Percentiles rank a stretch among this genome's conserved stretches.
Evolutionary conservation across 1,139 yeast genomes (phyloP).

Genomic region (Nematodospora anomalae): DNA sequence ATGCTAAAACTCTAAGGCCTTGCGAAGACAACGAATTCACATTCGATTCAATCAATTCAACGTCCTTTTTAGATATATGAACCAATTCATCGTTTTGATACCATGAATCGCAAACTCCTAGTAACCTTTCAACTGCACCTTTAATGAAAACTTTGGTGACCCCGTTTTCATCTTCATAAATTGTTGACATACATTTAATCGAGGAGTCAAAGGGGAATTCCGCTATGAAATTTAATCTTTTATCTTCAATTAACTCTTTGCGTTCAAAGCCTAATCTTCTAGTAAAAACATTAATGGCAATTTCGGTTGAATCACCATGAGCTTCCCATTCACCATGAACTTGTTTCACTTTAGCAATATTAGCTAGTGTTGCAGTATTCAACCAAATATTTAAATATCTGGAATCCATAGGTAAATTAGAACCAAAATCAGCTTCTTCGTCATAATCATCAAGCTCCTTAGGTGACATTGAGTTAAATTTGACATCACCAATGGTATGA

Average conservation of each 20-base stretch:
- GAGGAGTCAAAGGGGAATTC: conserved; percentile 82
- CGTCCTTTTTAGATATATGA: conserved; percentile 42
- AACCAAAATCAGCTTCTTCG: conserved; percentile 35
- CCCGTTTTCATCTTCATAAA: conserved; percentile 43
- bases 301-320: conserved; percentile 84
- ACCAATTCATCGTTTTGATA: conserved; percentile 16
- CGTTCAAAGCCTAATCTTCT: conserved; percentile 55
- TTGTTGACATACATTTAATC: conserved; percentile 70
- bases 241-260: conserved; percentile 34
- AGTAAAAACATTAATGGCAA: conserved; percentile 75
- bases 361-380: conserved; percentile 65
- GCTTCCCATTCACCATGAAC: conserved; percentile 61
- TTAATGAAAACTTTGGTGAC: conserved; percentile 54
- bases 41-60: conserved; percentile 48
- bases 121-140: conserved; percentile 78
- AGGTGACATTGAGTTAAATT: conserved; percentile 45
- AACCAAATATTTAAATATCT: conserved; percentile 48
- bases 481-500: conserved; percentile 64
- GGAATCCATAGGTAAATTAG: conserved; percentile 24
- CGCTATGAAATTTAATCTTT: conserved; percentile 42
- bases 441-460: conserved; percentile 35
- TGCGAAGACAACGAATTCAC: conserved; percentile 64
- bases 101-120: conserved; percentile 61
- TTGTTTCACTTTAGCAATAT: conserved; percentile 59
- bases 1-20: conserved; percentile 75